These are phyloP conservation scores for Bipolaris oryzae DNA, from an alignment of 2,329 filamentous ascomycete genomes.

Conservation along the genomic window DNA sequence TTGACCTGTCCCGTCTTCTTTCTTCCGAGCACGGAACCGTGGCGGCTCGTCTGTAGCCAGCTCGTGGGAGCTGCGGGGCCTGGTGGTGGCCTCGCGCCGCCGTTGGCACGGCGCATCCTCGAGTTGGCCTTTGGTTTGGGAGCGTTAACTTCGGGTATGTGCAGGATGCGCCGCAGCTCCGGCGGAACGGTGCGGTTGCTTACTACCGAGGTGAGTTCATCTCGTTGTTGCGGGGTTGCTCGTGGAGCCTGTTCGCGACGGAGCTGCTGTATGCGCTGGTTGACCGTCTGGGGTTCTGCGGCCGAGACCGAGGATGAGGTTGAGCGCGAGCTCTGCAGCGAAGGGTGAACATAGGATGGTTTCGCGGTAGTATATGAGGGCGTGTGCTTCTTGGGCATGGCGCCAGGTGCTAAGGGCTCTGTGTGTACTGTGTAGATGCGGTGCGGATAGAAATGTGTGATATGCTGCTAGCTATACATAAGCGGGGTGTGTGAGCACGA, in stretches of 20 bases:
- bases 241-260: constrained; percentile 51
- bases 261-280: constrained; percentile 55
- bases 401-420: constrained; percentile 7
- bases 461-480: constrained; percentile 2
- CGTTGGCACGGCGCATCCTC: constrained; percentile 30
- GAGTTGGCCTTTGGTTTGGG: constrained; percentile 52
- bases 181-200: constrained; percentile 54
- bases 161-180: constrained; percentile 52
- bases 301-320: constrained; percentile 29
- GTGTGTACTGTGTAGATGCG: not conserved
- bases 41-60: constrained; percentile 49
- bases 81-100: constrained; percentile 43
- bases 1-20: constrained; percentile 20
- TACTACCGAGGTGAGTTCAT: constrained; percentile 52
- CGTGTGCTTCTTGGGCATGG: constrained; percentile 57
- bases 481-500: constrained; percentile 15
- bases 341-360: constrained; percentile 49
- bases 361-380: constrained; percentile 51
- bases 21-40: constrained; percentile 31
- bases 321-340: constrained; percentile 40
- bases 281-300: constrained; percentile 49
- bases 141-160: constrained; percentile 54
- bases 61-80: constrained; percentile 56
- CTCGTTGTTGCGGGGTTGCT: constrained; percentile 50
- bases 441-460: constrained; percentile 1